Evolutionary conservation across 768 basidiomycete species (phyloP).

Genomic region (Hygrophoropsis aurantiaca): DNA sequence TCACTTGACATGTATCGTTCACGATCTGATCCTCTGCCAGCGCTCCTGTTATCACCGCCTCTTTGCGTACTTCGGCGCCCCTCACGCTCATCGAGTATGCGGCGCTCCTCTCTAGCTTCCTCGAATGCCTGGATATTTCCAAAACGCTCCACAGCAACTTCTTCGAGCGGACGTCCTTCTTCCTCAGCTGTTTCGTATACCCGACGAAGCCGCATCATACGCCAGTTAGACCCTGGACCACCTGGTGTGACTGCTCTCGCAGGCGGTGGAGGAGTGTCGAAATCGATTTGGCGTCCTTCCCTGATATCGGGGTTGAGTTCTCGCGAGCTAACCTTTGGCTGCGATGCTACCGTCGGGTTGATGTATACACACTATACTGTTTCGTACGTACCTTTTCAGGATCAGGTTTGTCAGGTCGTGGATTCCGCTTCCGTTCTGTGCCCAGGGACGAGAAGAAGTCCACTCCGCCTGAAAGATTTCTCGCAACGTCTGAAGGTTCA

Average conservation of each 20-base stretch:
- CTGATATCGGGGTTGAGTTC: conserved; percentile 64
- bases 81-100: conserved; percentile 81
- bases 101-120: conserved; percentile 85
- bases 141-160: conserved; percentile 87
- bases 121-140: conserved; percentile 83
- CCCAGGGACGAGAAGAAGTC: conserved; percentile 94
- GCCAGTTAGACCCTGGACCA: conserved; percentile 92
- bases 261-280: conserved; percentile 39
- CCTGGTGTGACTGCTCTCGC: conserved; percentile 67
- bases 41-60: conserved; percentile 35
- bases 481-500: conserved; percentile 42
- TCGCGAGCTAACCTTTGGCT: conserved; percentile 61
- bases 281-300: conserved; percentile 41
- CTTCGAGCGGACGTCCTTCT: conserved; percentile 67
- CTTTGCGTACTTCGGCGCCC: conserved; percentile 46
- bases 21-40: conserved; percentile 33
- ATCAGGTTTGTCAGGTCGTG: conserved; percentile 56
- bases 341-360: conserved; percentile 14
- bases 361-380: not conserved
- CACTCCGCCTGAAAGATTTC: conserved; percentile 55
- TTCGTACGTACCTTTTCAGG: conserved; percentile 62
- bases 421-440: conserved; percentile 71
- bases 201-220: conserved; percentile 93
- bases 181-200: conserved; percentile 91
- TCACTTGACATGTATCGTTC: conserved; percentile 72